Percentiles rank a stretch among this genome's conserved stretches.
phyloP scores from a whole-genome alignment of 495 filamentous ascomycete genomes.

The Cetradonia linearis region DNA sequence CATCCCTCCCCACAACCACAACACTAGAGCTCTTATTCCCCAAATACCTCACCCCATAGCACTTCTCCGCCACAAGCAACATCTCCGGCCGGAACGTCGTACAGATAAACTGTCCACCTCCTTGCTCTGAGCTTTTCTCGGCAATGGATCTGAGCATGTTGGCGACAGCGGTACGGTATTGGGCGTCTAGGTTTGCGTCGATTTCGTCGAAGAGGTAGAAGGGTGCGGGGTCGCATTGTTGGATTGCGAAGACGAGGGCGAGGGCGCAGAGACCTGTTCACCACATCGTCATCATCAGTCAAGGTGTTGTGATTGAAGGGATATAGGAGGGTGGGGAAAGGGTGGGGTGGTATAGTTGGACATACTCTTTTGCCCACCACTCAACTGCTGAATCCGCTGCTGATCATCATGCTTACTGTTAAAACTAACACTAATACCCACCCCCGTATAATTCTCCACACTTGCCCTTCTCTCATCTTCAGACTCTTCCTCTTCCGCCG shows the following conservation, averaged over 20 bases:
- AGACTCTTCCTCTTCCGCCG: constrained; percentile 58
- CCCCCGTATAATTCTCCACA: constrained; percentile 94
- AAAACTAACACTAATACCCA: constrained; percentile 97
- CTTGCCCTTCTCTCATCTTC: constrained; percentile 44
- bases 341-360: constrained; percentile 16
- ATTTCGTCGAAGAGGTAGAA: constrained; percentile 99
- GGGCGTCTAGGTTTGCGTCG: constrained; percentile 94
- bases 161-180: constrained; percentile 91
- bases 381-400: constrained; percentile 93
- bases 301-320: not conserved
- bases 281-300: no score
- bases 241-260: constrained; percentile 96
- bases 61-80: constrained; percentile 88
- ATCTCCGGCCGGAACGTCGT: constrained; percentile 98
- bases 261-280: constrained; percentile 86
- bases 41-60: constrained; percentile 85
- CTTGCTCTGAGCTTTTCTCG: constrained; percentile 29
- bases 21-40: constrained; percentile 86
- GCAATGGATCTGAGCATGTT: constrained; percentile 75
- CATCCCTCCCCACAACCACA: constrained; percentile 75
- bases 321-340: not conserved
- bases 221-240: constrained; percentile 90
- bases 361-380: constrained; percentile 94
- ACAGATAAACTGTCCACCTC: constrained; percentile 61
- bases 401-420: constrained; percentile 98